Conservation (phyloP, 2,329 filamentous ascomycete genomes). For the Penicillium sp. region DNA sequence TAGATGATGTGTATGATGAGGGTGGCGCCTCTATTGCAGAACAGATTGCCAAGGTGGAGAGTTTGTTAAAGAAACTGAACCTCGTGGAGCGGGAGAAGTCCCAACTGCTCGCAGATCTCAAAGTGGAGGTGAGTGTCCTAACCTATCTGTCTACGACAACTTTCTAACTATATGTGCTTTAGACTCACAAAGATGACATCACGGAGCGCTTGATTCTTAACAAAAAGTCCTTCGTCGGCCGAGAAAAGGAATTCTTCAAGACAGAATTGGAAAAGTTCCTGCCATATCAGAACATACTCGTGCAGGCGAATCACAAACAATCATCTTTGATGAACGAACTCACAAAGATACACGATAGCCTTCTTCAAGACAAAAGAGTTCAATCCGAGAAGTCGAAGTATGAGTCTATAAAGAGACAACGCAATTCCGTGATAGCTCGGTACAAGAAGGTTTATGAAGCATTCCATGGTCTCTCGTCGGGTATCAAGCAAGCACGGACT, state of each 20-base stretch:
- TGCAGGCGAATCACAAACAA: constrained; percentile 96
- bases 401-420: constrained; percentile 79
- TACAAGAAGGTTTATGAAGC: constrained; percentile 92
- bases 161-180: constrained; percentile 3
- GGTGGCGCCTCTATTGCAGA: constrained; percentile 77
- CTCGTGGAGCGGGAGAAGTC: constrained; percentile 87
- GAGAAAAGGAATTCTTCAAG: constrained; percentile 89
- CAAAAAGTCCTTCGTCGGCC: constrained; percentile 92
- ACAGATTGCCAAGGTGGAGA: constrained; percentile 85
- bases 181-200: constrained; percentile 96
- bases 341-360: constrained; percentile 77
- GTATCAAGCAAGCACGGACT: constrained; percentile 79
- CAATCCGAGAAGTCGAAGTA: constrained; percentile 94
- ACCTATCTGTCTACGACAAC: background rate
- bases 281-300: constrained; percentile 82
- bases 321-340: constrained; percentile 92
- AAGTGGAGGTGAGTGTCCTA: constrained; percentile 74
- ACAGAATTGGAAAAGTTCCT: constrained; percentile 97
- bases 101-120: constrained; percentile 92
- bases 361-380: constrained; percentile 92
- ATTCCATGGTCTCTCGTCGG: constrained; percentile 84
- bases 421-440: constrained; percentile 74
- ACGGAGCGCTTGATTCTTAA: constrained; percentile 96
- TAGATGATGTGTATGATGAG: constrained; percentile 92
- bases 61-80: constrained; percentile 85